Conservation (phyloP, 1,284 basidiomycete species). For the Puccinia novopanici region DNA sequence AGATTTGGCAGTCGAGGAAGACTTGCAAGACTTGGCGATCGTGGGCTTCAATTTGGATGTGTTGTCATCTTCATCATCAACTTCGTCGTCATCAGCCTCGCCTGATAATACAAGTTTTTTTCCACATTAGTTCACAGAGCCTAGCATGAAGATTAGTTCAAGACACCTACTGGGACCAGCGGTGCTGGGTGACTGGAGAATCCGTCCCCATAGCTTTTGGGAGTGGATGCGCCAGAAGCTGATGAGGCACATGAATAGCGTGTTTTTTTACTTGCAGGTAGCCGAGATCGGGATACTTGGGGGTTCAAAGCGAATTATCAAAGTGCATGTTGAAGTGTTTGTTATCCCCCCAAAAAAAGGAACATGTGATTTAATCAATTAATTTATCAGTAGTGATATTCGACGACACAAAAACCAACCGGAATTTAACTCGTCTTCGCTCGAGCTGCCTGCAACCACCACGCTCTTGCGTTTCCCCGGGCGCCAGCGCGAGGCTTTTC, state of each 20-base stretch:
- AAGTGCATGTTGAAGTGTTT: neutral
- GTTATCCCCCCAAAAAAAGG: neutral
- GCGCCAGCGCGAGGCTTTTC: neutral
- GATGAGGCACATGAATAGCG: slow-evolving; percentile 44
- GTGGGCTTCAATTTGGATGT: slow-evolving; percentile 3
- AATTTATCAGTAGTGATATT: neutral
- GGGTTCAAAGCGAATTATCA: neutral
- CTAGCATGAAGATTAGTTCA: neutral
- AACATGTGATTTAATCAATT: neutral
- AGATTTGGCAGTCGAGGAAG: neutral
- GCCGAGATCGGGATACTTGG: slow-evolving; percentile 21
- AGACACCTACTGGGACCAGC: slow-evolving; percentile 22
- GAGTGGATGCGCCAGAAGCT: slow-evolving; percentile 34
- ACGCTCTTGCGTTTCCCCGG: slow-evolving; percentile 27
- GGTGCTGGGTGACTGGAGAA: slow-evolving; percentile 2
- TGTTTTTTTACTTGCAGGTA: slow-evolving; percentile 35
- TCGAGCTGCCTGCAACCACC: slow-evolving; percentile 25
- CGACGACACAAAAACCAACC: neutral
- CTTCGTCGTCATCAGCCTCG: slow-evolving; percentile 12
- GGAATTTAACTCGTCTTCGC: slow-evolving; percentile 14
- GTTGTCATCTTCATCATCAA: slow-evolving; percentile 33
- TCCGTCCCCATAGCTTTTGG: slow-evolving; percentile 17
- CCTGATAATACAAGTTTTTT: neutral
- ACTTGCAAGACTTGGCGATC: slow-evolving; percentile 15
- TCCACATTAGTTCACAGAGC: neutral